phyloP scores from a whole-genome alignment of 2,329 filamentous ascomycete species.

The Colletotrichum viniferum region DNA sequence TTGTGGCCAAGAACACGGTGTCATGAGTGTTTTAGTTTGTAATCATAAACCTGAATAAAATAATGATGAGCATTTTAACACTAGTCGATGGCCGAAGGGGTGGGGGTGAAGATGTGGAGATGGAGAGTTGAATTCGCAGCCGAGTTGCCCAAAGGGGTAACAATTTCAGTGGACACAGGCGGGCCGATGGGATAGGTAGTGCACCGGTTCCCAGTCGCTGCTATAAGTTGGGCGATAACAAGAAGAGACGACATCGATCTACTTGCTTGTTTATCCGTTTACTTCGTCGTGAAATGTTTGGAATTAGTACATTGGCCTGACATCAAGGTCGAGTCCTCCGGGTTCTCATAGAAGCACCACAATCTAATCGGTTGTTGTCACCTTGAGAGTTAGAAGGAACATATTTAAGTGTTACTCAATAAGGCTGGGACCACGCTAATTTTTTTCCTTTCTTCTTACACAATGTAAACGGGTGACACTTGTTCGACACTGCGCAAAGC shows the following conservation, averaged over 20 bases:
- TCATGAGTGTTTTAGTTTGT: constrained; percentile 19
- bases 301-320: not conserved
- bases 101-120: not conserved
- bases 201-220: not conserved
- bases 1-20: constrained; percentile 65
- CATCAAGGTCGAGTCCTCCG: not conserved
- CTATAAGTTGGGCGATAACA: not conserved
- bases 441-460: not conserved
- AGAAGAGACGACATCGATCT: not conserved
- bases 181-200: not conserved
- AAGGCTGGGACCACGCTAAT: not conserved
- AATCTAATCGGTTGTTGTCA: not conserved
- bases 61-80: not conserved
- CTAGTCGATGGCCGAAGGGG: not conserved
- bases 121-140: not conserved
- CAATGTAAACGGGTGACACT: not conserved
- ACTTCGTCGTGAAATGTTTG: not conserved
- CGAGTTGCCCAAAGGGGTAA: not conserved
- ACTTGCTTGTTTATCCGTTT: not conserved
- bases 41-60: not conserved
- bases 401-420: not conserved
- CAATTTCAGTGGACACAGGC: not conserved
- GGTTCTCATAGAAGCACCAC: not conserved
- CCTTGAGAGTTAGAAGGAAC: not conserved
- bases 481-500: not conserved